These are phyloP conservation scores for Echium plantagineum DNA, from an alignment of 257 asterid genomes.

Conservation along the genomic window DNA sequence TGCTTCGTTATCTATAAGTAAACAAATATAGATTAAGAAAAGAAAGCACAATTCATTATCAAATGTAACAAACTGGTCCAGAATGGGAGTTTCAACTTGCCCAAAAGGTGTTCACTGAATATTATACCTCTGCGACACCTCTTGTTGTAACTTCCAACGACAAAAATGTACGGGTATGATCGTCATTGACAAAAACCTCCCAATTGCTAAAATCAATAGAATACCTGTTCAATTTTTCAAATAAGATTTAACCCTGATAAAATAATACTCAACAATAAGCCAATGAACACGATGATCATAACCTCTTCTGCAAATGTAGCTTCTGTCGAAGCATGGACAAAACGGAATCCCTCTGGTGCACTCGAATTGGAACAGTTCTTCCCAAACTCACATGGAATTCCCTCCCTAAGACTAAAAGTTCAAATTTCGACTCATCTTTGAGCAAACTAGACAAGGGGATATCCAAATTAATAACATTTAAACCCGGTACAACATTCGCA, in stretches of 20 bases:
- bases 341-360: slow-evolving; percentile 79
- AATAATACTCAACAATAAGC: not conserved
- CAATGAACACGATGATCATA: not conserved
- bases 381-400: slow-evolving; percentile 92
- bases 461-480: slow-evolving; percentile 67
- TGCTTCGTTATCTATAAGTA: slow-evolving; percentile 61
- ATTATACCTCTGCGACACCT: slow-evolving; percentile 69
- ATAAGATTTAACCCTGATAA: not conserved
- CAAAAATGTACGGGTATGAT: slow-evolving; percentile 63
- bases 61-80: not conserved
- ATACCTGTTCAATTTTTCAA: slow-evolving; percentile 40
- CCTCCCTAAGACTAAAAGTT: slow-evolving; percentile 66
- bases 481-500: slow-evolving; percentile 44
- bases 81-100: not conserved
- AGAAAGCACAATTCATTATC: slow-evolving; percentile 1
- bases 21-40: slow-evolving; percentile 8
- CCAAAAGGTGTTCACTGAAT: not conserved
- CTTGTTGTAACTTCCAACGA: slow-evolving; percentile 58
- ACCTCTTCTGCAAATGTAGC: slow-evolving; percentile 66
- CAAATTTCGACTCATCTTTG: slow-evolving; percentile 44
- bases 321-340: slow-evolving; percentile 87
- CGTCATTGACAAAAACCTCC: slow-evolving; percentile 85
- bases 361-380: slow-evolving; percentile 76
- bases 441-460: slow-evolving; percentile 39
- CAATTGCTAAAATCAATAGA: slow-evolving; percentile 71